Conservation (phyloP, 2,329 filamentous ascomycete genomes). For the Cladorrhinum sp. region DNA sequence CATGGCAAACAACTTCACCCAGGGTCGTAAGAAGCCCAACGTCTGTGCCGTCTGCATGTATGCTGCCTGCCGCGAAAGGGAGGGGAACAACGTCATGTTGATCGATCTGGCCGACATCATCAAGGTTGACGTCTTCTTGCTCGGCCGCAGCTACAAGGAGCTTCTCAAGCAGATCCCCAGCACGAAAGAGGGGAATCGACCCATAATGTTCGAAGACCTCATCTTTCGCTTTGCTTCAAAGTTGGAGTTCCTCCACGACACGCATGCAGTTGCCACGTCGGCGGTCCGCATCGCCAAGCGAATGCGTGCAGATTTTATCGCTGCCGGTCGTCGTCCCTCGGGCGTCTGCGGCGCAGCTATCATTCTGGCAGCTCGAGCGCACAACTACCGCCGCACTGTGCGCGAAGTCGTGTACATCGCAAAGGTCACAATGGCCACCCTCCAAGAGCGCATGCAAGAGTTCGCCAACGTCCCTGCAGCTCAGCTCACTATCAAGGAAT, state of each 20-base stretch:
- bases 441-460: constrained; percentile 86
- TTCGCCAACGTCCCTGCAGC: constrained; percentile 86
- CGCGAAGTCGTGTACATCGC: constrained; percentile 97
- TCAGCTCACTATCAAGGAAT: constrained; percentile 79
- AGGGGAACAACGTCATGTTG: constrained; percentile 81
- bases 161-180: constrained; percentile 67
- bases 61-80: constrained; percentile 75
- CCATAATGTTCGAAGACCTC: constrained; percentile 82
- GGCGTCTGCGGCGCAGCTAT: constrained; percentile 93
- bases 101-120: constrained; percentile 89
- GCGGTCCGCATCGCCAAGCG: constrained; percentile 83
- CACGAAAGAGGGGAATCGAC: constrained; percentile 49
- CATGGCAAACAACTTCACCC: constrained; percentile 71
- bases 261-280: constrained; percentile 80
- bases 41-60: constrained; percentile 92
- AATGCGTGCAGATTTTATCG: constrained; percentile 98
- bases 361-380: constrained; percentile 93
- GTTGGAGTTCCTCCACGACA: constrained; percentile 82
- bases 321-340: constrained; percentile 86
- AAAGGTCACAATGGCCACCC: constrained; percentile 91
- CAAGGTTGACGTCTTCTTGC: constrained; percentile 83
- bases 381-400: constrained; percentile 91
- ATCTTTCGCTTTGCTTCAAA: constrained; percentile 89
- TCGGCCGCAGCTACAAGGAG: constrained; percentile 87
- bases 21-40: constrained; percentile 79